Conservation (phyloP, 1,284 basidiomycete genomes). For the Cutaneotrichosporon cyanovorans region DNA sequence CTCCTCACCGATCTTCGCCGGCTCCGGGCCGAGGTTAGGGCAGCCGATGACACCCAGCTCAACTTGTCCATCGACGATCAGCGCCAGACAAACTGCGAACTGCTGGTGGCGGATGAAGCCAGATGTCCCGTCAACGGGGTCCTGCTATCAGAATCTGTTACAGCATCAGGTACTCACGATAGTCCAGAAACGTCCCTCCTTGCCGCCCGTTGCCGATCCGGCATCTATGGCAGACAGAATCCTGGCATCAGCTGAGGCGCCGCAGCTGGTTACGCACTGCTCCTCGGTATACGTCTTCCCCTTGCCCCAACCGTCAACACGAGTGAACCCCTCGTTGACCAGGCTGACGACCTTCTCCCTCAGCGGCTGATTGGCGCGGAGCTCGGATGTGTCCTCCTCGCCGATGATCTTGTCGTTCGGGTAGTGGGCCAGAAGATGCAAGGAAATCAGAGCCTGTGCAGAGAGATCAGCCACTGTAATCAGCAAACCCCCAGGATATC, state of each 20-base stretch:
- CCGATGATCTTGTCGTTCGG: conserved; percentile 84
- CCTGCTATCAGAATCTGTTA: conserved; percentile 19
- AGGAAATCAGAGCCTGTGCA: conserved; percentile 78
- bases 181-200: conserved; percentile 52
- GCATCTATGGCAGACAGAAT: conserved; percentile 79
- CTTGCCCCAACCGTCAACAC: conserved; percentile 36
- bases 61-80: conserved; percentile 77
- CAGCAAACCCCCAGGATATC: conserved; percentile 13
- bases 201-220: conserved; percentile 72
- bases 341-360: conserved; percentile 68
- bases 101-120: conserved; percentile 92
- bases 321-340: conserved; percentile 68
- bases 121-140: conserved; percentile 41
- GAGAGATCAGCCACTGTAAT: conserved; percentile 75
- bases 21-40: conserved; percentile 74
- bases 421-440: conserved; percentile 68
- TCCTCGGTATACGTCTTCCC: conserved; percentile 33
- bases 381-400: conserved; percentile 84
- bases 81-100: conserved; percentile 90
- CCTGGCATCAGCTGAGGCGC: conserved; percentile 47
- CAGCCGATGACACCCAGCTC: conserved; percentile 90
- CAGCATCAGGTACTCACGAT: conserved; percentile 52
- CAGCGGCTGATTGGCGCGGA: conserved; percentile 56
- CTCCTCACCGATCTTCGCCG: conserved; percentile 53
- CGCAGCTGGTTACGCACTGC: conserved; percentile 54